Base-by-base conservation (phyloP, 1,284 basidiomycete species). In the Ustilago lituana region DNA sequence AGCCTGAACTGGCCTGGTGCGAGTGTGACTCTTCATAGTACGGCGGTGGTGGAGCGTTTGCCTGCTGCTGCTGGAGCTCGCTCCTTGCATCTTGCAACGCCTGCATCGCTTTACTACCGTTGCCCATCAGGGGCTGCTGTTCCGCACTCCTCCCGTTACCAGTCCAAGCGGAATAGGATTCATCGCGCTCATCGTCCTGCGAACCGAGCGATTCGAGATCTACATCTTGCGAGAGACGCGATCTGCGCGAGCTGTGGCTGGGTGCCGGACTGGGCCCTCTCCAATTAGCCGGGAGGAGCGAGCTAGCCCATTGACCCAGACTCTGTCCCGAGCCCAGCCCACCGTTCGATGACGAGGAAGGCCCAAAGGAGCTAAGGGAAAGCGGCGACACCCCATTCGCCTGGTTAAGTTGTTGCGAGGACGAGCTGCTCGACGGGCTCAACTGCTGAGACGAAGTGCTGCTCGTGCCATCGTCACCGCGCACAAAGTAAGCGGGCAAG, bases 401-500 rank as follows among this genome's bases (percentile, higher is more conserved):
- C 19, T 49, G 46, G 9, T 23, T 19, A 3, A 53, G 35, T 26
- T 52, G 52, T 31, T 62, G 63, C 22, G 37, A 43, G 5, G 20
- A 27, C 0, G 57, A 44, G 37, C 58, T 57, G 38, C 43, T 54
- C 9, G 38, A 45, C n/a, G 56, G 56, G 27, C 46, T 50, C 22
- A 60, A 31, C 39, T 59, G 57, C 17, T 47, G 38, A 4, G 27
- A 32, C 1, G 24, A 32, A 3, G 19, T 35, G 17, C 14, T 33
- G 19, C 31, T 36, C 11, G 45, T 57, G 15, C 40, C 49, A n/a
- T 71, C 67, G 15, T 70, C 61, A 1, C 68, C 54, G 2, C 65
- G 52, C 3, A 76, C 74, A 50, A 76, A 76, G 49, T 74, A 76
- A 2, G 74, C 74, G 0, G 74, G 74, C 15, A 76, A 45, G 23